A percentile compares a stretch with the other conserved stretches of the same genome.
Evolutionary conservation across 805 yeast species (phyloP).

Genomic region (Candida ipomoeae): DNA sequence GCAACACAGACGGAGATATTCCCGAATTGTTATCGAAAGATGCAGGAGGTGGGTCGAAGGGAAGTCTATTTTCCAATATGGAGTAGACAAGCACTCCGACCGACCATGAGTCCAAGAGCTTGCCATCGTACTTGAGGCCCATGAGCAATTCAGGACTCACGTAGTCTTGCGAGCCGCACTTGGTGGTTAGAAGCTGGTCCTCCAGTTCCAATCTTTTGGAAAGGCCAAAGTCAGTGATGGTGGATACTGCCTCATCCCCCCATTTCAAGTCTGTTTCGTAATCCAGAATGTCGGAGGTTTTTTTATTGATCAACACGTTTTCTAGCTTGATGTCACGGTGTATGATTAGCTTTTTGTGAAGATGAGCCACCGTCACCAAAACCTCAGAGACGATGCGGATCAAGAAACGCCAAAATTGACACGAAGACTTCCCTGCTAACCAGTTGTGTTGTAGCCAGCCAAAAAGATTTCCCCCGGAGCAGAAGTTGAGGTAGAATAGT

Average conservation of each 20-base stretch:
- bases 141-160: slow-evolving; percentile 90
- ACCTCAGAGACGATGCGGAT: slow-evolving; percentile 68
- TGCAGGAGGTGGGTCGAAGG: slow-evolving; percentile 82
- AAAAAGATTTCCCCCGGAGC: slow-evolving; percentile 82
- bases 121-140: slow-evolving; percentile 90
- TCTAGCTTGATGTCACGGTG: slow-evolving; percentile 93
- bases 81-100: slow-evolving; percentile 88
- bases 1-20: slow-evolving; percentile 37
- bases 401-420: slow-evolving; percentile 45
- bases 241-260: slow-evolving; percentile 38
- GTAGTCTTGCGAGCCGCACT: slow-evolving; percentile 96
- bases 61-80: slow-evolving; percentile 78
- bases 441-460: slow-evolving; percentile 45
- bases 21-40: slow-evolving; percentile 29
- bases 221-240: slow-evolving; percentile 85
- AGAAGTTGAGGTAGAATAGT: slow-evolving; percentile 65
- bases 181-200: slow-evolving; percentile 65
- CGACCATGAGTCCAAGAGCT: slow-evolving; percentile 91
- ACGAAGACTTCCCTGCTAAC: slow-evolving; percentile 1
- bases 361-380: slow-evolving; percentile 58
- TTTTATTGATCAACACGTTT: slow-evolving; percentile 54
- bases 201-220: slow-evolving; percentile 62
- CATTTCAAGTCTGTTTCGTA: slow-evolving; percentile 9
- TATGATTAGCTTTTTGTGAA: slow-evolving; percentile 65
- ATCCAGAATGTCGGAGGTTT: background rate